Evolutionary conservation across 257 asterid species (phyloP).

Genomic region (Jaltomata sinuosa): DNA sequence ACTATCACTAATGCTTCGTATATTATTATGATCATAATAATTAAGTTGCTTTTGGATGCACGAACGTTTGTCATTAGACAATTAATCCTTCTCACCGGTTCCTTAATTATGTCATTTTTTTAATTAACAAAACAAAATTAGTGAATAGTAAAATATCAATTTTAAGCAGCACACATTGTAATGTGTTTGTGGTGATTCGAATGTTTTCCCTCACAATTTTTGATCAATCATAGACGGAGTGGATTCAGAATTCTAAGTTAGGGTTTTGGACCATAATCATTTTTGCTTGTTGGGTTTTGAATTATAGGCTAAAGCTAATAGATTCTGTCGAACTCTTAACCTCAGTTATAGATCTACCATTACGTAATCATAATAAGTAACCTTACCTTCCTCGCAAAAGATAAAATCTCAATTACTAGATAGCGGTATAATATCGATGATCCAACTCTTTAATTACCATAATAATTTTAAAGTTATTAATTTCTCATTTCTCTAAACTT

Average conservation of each 20-base stretch:
- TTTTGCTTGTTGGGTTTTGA: accelerated
- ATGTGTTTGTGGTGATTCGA: neutral
- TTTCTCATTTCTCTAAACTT: neutral
- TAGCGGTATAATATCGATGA: neutral
- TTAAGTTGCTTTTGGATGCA: neutral
- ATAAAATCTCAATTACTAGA: neutral
- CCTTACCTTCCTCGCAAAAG: neutral
- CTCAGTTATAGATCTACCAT: neutral
- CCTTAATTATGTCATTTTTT: neutral
- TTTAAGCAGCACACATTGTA: neutral
- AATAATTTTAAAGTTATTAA: neutral
- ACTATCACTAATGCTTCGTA: neutral
- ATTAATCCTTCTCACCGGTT: neutral
- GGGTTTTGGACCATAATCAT: neutral
- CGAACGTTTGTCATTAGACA: neutral
- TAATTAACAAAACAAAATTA: neutral
- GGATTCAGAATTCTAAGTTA: neutral
- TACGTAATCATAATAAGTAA: neutral
- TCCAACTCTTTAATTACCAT: neutral
- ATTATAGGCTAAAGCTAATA: neutral
- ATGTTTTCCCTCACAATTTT: neutral
- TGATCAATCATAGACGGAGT: neutral
- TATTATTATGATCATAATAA: neutral
- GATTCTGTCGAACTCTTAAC: neutral
- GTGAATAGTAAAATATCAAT: neutral